Evolutionary conservation across 805 yeast genomes (phyloP).

Genomic region (Vanderwaltozyma polyspora): DNA sequence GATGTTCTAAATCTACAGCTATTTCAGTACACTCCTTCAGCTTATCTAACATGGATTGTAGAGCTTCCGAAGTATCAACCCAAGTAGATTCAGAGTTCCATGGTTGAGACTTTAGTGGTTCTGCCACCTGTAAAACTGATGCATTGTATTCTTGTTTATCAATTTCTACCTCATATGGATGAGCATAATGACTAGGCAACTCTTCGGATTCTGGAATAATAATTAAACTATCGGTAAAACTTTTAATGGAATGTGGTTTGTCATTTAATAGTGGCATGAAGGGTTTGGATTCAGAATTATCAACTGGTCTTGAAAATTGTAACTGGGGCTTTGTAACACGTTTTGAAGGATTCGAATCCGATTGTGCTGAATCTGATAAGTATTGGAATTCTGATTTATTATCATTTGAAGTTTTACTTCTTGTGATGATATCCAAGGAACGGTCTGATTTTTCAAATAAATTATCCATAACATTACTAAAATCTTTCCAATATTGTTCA

Average conservation of each 20-base stretch:
- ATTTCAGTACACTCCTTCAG: conserved; percentile 46
- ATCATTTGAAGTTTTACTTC: conserved; percentile 13
- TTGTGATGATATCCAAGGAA: conserved; percentile 39
- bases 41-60: conserved; percentile 44
- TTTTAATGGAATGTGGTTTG: conserved; percentile 60
- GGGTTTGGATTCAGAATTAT: conserved; percentile 59
- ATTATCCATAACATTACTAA: conserved; percentile 54
- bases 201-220: conserved; percentile 31
- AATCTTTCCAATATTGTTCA: conserved; percentile 45
- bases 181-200: conserved; percentile 51
- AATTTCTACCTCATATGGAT: conserved; percentile 77
- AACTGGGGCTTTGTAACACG: conserved; percentile 59
- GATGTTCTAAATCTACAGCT: conserved; percentile 95
- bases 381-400: conserved; percentile 29
- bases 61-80: conserved; percentile 50
- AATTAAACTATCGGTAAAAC: conserved; percentile 42
- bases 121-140: conserved; percentile 33
- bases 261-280: conserved; percentile 60
- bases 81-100: conserved; percentile 65
- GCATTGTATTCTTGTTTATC: conserved; percentile 57
- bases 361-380: conserved; percentile 35
- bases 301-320: conserved; percentile 44
- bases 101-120: conserved; percentile 43
- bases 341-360: conserved; percentile 12
- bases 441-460: conserved; percentile 70